Base-by-base conservation (phyloP, 176 grass and related monocot species). In the Chloris gayana region DNA sequence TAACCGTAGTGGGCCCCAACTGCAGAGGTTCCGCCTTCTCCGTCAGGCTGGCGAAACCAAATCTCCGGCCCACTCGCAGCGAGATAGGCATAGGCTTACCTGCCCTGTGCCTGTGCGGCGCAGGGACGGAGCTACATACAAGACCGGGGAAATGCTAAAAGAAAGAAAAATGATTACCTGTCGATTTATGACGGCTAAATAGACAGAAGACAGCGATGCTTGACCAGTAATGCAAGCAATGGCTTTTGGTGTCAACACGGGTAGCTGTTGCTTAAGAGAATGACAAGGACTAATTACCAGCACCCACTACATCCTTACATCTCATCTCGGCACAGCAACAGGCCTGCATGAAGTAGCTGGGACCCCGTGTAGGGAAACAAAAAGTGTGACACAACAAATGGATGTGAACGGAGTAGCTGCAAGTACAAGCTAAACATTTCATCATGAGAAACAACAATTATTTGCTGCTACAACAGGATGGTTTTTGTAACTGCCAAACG, bases 181-280 rank as follows among this genome's bases (percentile, higher is more conserved):
- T 1, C n/a, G 4, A 74, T 25, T 70, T 39, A 75, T 76, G 38
- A 25, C 63, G 50, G 51, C 64, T 44, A 53, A n/a, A 64, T 49
- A 56, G 21, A 50, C 9, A 57, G 59, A 0, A 0, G 88, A 87
- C 29, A 35, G 49, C 18, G 66, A 85, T 61, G 66, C 67, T 78
- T 67, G 47, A 77, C 66, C 80, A 49, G 65, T 73, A 91, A 33
- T 73, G 46, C 81, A 85, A 87, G 82, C 65, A 61, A 66, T 12
- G n/a, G 14, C 14, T 33, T 33, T 27, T 30, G 13, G 14, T 72
- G 75, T 80, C 74, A 89, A 67, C 46, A 67, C 25, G 31, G 44
- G 67, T 85, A 82, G 72, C 73, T 82, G 78, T 73, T 78, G 73
- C 78, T 82, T 74, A 21, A 22, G 26, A 45, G 24, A 73, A 68